Evolutionary conservation across 345 rosid species (phyloP), one percentile per base, ranked within the genome.

Genomic region (Lepidium sativum): DNA sequence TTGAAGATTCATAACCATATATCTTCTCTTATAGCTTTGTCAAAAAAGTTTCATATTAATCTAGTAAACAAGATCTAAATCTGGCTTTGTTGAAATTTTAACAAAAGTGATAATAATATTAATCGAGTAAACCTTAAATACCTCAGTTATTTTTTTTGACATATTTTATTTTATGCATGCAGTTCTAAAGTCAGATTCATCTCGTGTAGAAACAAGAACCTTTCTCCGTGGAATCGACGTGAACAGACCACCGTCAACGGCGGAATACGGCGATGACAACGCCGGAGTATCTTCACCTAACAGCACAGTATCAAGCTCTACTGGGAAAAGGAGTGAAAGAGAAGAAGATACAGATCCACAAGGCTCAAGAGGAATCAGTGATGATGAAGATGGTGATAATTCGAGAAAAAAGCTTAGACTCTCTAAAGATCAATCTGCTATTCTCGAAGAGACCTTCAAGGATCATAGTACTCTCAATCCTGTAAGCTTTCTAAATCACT

Each of bases 391-490:
- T 13, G 97, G 97, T 6, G 98, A 91, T 20, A 84, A 75, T 42
- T 95, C 91, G 1, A 85, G 97, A 57, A 95, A 95, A 82, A 95
- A 95, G 63, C 96, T 95, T 40, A 79, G 99, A 71, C 80, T 95
- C 8, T 85, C 97, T 5, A 91, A 86, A 81, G 98, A 88, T 63
- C 99, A 95, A 79, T 84, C 99, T 42, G 92, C 94, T 50, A 76
- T 87, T 72, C 91, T 95, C 3, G 99, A 95, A 74, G 98, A 88
- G 45, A 91, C 85, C 79, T 95, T 95, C 65, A 91, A 87, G 55
- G 97, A 95, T 34, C 90, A 95, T 73, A 88, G 73, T 77, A 95
- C 99, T 70, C 99, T 95, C 52, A 95, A 91, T 63, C 99, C 97
- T 2, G 98, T 92, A 81, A 77, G 84, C 66, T 1, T 11, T 13